These are phyloP conservation scores for Microthlaspi erraticum DNA, from an alignment of 345 rosid genomes.

Conservation along the genomic window DNA sequence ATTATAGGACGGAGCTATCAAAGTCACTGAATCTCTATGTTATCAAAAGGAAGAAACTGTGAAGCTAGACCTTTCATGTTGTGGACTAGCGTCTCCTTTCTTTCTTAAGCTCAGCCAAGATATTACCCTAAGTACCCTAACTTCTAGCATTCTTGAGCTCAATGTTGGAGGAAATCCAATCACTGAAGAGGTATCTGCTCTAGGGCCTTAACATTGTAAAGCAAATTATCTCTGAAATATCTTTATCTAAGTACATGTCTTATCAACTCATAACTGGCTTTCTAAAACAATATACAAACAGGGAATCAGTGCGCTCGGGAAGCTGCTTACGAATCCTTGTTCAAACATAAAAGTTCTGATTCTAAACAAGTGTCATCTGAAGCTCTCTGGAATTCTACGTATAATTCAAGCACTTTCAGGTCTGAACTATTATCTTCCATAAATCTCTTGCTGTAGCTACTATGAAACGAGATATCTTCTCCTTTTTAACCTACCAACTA, in stretches of 20 bases:
- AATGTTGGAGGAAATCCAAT: slow-evolving; percentile 79
- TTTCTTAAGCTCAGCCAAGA: slow-evolving; percentile 49
- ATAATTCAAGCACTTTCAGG: slow-evolving; percentile 79
- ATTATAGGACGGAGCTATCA: slow-evolving; percentile 72
- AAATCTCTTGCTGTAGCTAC: slow-evolving; percentile 16
- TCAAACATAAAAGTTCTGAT: slow-evolving; percentile 66
- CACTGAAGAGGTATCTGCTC: slow-evolving; percentile 64
- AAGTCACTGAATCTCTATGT: slow-evolving; percentile 60
- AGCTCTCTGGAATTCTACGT: slow-evolving; percentile 66
- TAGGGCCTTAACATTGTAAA: slow-evolving; percentile 11
- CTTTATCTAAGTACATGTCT: not conserved
- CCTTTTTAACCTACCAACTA: not conserved
- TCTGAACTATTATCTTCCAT: slow-evolving; percentile 31
- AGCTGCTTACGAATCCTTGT: slow-evolving; percentile 63
- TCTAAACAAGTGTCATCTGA: slow-evolving; percentile 77
- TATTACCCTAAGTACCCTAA: slow-evolving; percentile 46
- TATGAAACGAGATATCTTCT: not conserved
- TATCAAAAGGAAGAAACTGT: slow-evolving; percentile 59
- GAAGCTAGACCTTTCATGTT: slow-evolving; percentile 78
- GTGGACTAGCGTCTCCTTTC: slow-evolving; percentile 59
- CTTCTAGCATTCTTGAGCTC: slow-evolving; percentile 64
- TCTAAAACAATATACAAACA: slow-evolving; percentile 44
- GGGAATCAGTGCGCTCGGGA: slow-evolving; percentile 64
- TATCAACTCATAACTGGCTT: slow-evolving; percentile 18
- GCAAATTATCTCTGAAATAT: slow-evolving; percentile 4